These are phyloP conservation scores for Phialemoniopsis sp. DNA, from an alignment of 2,329 filamentous ascomycete genomes.

Conservation along the genomic window DNA sequence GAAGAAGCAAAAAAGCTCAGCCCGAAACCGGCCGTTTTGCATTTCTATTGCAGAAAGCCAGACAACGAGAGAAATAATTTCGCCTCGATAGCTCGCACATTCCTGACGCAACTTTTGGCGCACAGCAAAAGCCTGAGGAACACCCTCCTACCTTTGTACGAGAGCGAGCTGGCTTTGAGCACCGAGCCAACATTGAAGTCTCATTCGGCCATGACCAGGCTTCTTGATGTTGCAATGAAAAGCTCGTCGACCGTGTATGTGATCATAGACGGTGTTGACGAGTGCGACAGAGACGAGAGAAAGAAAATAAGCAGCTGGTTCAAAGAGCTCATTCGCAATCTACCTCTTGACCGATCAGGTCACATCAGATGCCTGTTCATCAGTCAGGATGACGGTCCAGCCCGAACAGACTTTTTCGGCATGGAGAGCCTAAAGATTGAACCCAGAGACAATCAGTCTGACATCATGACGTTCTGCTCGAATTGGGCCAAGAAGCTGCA, in stretches of 20 bases:
- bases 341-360: conserved; percentile 8
- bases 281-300: conserved; percentile 21
- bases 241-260: conserved; percentile 18
- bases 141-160: conserved; percentile 6
- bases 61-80: conserved; percentile 3
- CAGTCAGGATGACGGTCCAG: conserved; percentile 22
- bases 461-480: conserved; percentile 20
- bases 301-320: conserved; percentile 20
- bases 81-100: not conserved
- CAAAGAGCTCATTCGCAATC: conserved; percentile 6
- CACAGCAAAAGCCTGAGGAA: conserved; percentile 16
- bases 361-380: conserved; percentile 19
- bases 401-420: conserved; percentile 16
- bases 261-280: conserved; percentile 29
- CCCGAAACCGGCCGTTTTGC: not conserved
- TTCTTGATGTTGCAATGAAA: conserved; percentile 9
- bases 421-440: conserved; percentile 12
- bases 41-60: conserved; percentile 2
- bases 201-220: too few species aligned
- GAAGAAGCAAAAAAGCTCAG: not conserved
- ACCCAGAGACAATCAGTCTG: conserved; percentile 16
- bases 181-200: too few species aligned
- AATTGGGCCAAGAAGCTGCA: conserved; percentile 12
- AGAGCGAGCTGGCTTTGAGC: too few species aligned
- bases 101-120: not conserved